Base-by-base conservation (phyloP, 768 basidiomycete genomes). In the Albatrellus ellisii region DNA sequence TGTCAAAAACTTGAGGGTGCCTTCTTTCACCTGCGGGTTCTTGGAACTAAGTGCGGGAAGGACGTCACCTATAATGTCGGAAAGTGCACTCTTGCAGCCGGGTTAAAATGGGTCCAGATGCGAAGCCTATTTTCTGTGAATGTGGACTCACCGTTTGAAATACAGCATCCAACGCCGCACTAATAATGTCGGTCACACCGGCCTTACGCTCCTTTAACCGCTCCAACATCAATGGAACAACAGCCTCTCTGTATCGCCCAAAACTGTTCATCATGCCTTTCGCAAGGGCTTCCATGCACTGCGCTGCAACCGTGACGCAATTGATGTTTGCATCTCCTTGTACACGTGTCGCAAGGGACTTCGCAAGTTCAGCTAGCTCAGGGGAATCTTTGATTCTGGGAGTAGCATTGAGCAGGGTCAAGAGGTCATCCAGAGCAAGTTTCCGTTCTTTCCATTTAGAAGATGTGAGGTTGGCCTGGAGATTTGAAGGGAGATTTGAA, bases 391-490 rank as follows among this genome's bases (percentile, higher is more conserved):
- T 78, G 52, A 97, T 83, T 44, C 79, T 73, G 10, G 81, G 78
- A 2, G 80, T 71, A 6, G 75, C 63, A 41, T 73, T 72, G 24
- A 98, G 61, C 26, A 88, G 61, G 2, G 73, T 72, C 34, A 77
- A 67, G 18, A 94, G 68, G 21, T 88, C 87, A 49, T 95, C 91
- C 25, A 98, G 65, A 2, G 75, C 84, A 52, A 92, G 86, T 55
- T 97, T 91, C 29, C 89, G 76, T 50, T 99, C 95, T 56, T 99
- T 98, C 95, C 95, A 99, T 61, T 98, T 97, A 0, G 88, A 77
- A 4, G 95, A 98, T 18, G 78, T 73, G 38, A 99, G 68, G 39
- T 72, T 66, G 2, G 77, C 66, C 44, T 85, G 75, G 46, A 97
- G 67, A 43, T 79, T 78, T 2, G 74, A 57, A 0, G 95, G 84